phyloP scores from a whole-genome alignment of 345 rosid species.

The Eucalyptus coolabah region DNA sequence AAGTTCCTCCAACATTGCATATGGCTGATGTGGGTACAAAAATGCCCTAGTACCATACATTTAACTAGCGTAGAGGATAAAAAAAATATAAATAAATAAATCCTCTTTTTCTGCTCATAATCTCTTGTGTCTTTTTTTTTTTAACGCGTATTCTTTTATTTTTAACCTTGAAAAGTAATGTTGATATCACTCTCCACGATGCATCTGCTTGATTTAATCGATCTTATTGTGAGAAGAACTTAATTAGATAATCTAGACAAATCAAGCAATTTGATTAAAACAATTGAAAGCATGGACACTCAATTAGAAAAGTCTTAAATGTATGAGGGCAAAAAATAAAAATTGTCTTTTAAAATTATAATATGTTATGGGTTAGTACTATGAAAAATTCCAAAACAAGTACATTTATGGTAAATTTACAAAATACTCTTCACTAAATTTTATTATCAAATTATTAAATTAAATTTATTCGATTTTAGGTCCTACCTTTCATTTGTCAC shows the following conservation, averaged over 20 bases:
- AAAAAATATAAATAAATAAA: too few relatives aligned
- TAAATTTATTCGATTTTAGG: rapidly evolving
- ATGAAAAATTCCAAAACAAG: rapidly evolving
- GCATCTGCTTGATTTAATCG: rapidly evolving
- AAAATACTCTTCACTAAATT: rapidly evolving
- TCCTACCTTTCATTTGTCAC: too few relatives aligned
- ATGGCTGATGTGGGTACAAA: rapidly evolving
- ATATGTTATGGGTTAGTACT: neutral
- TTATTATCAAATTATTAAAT: rapidly evolving
- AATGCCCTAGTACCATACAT: too few relatives aligned
- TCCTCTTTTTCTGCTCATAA: too few relatives aligned
- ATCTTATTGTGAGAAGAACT: neutral
- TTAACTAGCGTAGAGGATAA: too few relatives aligned
- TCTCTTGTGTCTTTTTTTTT: too few relatives aligned
- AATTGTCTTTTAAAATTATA: neutral
- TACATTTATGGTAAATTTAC: neutral
- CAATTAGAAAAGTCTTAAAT: neutral
- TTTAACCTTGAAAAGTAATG: too few relatives aligned
- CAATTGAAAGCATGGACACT: rapidly evolving
- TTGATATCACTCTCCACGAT: neutral
- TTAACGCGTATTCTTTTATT: neutral
- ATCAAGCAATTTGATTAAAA: neutral
- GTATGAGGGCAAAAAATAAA: neutral
- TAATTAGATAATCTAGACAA: neutral
- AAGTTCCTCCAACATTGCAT: neutral